phyloP scores from a whole-genome alignment of 2,329 filamentous ascomycete species.

The Diaporthe eres region DNA sequence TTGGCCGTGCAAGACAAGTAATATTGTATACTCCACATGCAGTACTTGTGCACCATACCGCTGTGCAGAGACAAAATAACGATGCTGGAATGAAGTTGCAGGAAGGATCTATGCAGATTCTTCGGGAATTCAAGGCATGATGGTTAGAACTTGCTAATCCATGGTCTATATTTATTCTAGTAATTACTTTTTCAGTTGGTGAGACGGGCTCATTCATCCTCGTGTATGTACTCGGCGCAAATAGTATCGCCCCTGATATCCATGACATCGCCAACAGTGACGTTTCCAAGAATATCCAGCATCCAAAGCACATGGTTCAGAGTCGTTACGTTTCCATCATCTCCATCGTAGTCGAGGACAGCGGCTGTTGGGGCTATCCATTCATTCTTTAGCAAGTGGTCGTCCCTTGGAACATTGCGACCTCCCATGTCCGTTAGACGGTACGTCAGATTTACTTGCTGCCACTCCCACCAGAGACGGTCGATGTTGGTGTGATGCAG shows the following conservation, averaged over 20 bases:
- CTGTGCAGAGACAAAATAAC: neutral
- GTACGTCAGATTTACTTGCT: conserved; percentile 42
- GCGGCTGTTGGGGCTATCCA: neutral
- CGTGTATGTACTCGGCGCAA: conserved; percentile 36
- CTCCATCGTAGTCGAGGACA: conserved; percentile 34
- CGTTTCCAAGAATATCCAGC: conserved; percentile 28
- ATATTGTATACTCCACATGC: neutral
- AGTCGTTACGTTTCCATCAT: conserved; percentile 31
- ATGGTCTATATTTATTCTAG: neutral
- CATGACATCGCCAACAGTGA: conserved; percentile 34
- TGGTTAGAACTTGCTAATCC: neutral
- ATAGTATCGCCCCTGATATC: conserved; percentile 10
- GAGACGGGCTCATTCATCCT: neutral
- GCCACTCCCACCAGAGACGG: conserved; percentile 50
- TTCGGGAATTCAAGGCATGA: no score
- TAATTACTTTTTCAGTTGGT: no score
- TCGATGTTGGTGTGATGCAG: conserved; percentile 51
- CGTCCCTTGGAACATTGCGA: conserved; percentile 39
- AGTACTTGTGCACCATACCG: neutral
- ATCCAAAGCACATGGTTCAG: conserved; percentile 33
- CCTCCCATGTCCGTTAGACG: conserved; percentile 47
- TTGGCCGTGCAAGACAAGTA: no score
- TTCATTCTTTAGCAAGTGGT: conserved; percentile 3
- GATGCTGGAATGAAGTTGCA: neutral
- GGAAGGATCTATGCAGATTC: no score